Conservation (phyloP, 768 basidiomycete genomes). For the Pleurotus giganteus region DNA sequence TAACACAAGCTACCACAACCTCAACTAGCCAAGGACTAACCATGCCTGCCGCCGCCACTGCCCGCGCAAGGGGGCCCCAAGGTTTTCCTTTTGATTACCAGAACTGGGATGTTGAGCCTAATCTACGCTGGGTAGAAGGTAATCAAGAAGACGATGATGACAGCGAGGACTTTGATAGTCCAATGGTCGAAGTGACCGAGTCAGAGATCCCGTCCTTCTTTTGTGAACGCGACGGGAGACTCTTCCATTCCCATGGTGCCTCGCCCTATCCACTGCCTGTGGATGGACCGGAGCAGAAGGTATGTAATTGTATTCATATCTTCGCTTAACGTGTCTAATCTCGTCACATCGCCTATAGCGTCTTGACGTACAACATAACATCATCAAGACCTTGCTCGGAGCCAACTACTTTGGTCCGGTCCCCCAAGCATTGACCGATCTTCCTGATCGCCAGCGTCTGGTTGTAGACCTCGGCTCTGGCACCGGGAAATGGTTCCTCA, state of each 20-base stretch:
- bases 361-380: constrained; percentile 45
- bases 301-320: constrained; percentile 28
- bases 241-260: constrained; percentile 64
- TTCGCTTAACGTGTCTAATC: constrained; percentile 4
- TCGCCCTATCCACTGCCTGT: constrained; percentile 74
- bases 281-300: constrained; percentile 67
- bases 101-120: constrained; percentile 7
- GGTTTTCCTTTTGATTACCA: constrained; percentile 8
- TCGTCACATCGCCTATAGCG: constrained; percentile 37
- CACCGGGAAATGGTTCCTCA: constrained; percentile 64
- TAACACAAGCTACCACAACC: constrained; percentile 4
- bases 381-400: constrained; percentile 51
- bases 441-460: constrained; percentile 40
- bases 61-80: constrained; percentile 4
- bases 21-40: not conserved
- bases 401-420: constrained; percentile 63
- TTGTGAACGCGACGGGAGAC: constrained; percentile 51
- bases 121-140: constrained; percentile 3
- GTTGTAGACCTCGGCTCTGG: constrained; percentile 79
- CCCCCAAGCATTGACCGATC: constrained; percentile 41
- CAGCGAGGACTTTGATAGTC: constrained; percentile 19
- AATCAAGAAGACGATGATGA: constrained; percentile 13
- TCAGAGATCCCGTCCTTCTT: constrained; percentile 65
- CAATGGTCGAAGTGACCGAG: constrained; percentile 36
- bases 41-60: not conserved